Evolutionary conservation across 2,329 filamentous ascomycete species (phyloP).

Genomic region (Hymenoscyphus occultus): DNA sequence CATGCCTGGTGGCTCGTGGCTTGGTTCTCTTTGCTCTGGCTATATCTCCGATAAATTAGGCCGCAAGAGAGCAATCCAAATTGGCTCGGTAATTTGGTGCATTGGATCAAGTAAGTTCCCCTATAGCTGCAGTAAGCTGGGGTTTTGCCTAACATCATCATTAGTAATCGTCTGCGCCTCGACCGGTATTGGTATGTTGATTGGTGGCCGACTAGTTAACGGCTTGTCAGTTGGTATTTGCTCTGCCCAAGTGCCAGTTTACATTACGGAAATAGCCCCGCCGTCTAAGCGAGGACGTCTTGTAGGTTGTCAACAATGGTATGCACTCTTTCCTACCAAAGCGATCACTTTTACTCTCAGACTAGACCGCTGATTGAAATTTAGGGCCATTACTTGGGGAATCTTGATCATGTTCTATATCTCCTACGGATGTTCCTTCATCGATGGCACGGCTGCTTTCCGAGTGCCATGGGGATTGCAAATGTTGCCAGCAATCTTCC

Average conservation of each 20-base stretch:
- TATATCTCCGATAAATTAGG: slow-evolving; percentile 55
- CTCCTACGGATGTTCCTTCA: slow-evolving; percentile 51
- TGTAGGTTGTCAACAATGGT: slow-evolving; percentile 66
- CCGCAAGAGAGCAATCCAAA: slow-evolving; percentile 47
- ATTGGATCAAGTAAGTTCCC: slow-evolving; percentile 50
- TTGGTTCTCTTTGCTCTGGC: slow-evolving; percentile 60
- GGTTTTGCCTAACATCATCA: neutral
- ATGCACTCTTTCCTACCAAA: slow-evolving; percentile 33
- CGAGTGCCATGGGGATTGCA: slow-evolving; percentile 64
- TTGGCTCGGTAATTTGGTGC: slow-evolving; percentile 48
- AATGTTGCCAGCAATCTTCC: slow-evolving; percentile 56
- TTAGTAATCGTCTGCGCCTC: slow-evolving; percentile 52
- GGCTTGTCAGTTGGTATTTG: slow-evolving; percentile 61
- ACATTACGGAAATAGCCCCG: slow-evolving; percentile 64
- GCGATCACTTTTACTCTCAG: neutral
- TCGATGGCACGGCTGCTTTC: slow-evolving; percentile 57
- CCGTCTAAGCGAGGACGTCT: slow-evolving; percentile 58
- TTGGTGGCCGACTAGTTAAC: slow-evolving; percentile 57
- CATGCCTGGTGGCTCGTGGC: slow-evolving; percentile 69
- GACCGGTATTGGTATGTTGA: slow-evolving; percentile 51
- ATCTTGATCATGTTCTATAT: slow-evolving; percentile 71
- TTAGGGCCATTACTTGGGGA: slow-evolving; percentile 59
- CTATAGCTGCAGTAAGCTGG: neutral
- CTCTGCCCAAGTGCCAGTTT: slow-evolving; percentile 65
- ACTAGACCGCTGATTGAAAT: slow-evolving; percentile 6